Evolutionary conservation across 306 rosid genomes (phyloP).

Genomic region (Astragalus membranaceus): DNA sequence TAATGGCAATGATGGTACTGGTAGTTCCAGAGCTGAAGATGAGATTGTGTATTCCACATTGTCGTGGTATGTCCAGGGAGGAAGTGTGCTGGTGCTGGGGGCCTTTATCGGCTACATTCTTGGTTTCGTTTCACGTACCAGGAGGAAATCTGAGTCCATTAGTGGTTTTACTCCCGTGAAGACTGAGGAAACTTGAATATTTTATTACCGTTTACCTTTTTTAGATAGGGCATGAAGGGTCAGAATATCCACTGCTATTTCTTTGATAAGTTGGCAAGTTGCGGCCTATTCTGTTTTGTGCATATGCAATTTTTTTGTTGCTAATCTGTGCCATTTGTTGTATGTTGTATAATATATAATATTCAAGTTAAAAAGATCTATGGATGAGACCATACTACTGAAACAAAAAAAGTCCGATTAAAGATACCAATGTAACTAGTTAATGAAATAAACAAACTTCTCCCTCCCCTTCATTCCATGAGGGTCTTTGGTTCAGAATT

Average conservation of each 20-base stretch:
- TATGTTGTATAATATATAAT: background rate
- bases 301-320: constrained; percentile 13
- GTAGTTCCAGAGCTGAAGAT: constrained; percentile 2
- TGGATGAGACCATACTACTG: constrained; percentile 2
- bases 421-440: background rate
- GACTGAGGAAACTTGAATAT: constrained; percentile 48
- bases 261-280: constrained; percentile 10
- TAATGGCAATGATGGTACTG: constrained; percentile 7
- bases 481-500: background rate
- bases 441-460: background rate
- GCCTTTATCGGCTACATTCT: constrained; percentile 67
- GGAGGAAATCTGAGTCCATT: constrained; percentile 33
- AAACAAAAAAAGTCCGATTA: background rate
- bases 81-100: constrained; percentile 61
- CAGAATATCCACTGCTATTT: background rate
- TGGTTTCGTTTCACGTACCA: constrained; percentile 53
- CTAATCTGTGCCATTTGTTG: background rate
- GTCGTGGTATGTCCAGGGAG: constrained; percentile 58
- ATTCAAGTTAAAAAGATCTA: background rate
- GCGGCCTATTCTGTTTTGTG: constrained; percentile 18
- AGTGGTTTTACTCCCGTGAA: constrained; percentile 63
- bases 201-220: background rate
- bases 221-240: constrained; percentile 6
- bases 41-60: constrained; percentile 27
- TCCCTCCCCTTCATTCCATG: background rate